These are phyloP conservation scores for Populus euphratica DNA, from an alignment of 345 rosid genomes.

Conservation along the genomic window DNA sequence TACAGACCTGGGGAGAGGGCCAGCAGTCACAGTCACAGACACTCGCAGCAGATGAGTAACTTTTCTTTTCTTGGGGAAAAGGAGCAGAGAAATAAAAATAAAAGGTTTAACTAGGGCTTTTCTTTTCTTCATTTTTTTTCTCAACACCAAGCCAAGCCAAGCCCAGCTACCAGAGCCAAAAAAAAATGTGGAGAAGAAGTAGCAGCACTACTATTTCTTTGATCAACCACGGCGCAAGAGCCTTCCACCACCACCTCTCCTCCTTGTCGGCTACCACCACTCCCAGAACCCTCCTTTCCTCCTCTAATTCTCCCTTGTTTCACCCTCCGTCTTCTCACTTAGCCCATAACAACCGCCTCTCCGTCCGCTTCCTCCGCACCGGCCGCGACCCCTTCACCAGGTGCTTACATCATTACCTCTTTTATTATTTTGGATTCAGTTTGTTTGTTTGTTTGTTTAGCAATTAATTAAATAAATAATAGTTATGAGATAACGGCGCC, in stretches of 20 bases:
- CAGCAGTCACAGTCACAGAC: no score
- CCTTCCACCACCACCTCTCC: not conserved
- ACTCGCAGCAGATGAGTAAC: no score
- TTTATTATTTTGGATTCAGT: not conserved
- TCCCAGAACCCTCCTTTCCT: not conserved
- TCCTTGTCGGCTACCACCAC: not conserved
- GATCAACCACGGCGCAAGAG: not conserved
- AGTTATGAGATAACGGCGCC: constrained; percentile 78
- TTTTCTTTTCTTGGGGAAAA: no score
- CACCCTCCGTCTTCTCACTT: not conserved
- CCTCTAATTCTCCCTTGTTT: not conserved
- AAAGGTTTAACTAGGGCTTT: no score
- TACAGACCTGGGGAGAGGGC: no score
- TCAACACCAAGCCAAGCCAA: no score
- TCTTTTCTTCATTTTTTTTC: not conserved
- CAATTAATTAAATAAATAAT: not conserved
- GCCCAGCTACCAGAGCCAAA: not conserved
- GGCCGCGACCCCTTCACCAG: constrained; percentile 42
- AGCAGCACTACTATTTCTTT: not conserved
- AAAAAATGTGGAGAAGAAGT: not conserved
- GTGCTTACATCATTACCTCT: constrained; percentile 7
- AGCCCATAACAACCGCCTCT: not conserved
- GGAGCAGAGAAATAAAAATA: no score
- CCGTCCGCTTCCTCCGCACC: constrained; percentile 47
- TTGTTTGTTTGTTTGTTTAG: not conserved